phyloP scores from a whole-genome alignment of 257 asterid species.

The Eustoma russellianum region DNA sequence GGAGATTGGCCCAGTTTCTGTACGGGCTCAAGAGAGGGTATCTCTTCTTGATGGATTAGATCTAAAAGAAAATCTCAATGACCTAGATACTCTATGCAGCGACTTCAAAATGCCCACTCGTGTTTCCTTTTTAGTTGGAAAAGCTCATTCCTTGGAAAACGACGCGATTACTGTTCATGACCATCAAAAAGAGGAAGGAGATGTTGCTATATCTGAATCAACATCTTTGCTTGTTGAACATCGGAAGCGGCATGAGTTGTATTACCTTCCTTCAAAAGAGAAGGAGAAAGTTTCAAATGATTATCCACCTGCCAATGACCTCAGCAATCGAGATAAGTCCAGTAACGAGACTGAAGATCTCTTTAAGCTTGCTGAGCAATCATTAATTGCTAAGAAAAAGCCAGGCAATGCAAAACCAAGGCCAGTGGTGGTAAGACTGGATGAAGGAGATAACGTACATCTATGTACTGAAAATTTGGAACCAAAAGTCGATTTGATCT shows the following conservation, averaged over 20 bases:
- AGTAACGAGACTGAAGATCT: slow-evolving; percentile 48
- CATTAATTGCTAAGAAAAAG: slow-evolving; percentile 49
- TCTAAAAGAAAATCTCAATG: slow-evolving; percentile 63
- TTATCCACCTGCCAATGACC: slow-evolving; percentile 74
- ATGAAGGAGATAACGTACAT: slow-evolving; percentile 46
- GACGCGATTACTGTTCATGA: slow-evolving; percentile 25
- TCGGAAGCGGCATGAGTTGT: slow-evolving; percentile 78
- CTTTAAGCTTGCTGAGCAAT: slow-evolving; percentile 65
- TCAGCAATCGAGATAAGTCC: slow-evolving; percentile 26
- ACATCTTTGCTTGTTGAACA: slow-evolving; percentile 76
- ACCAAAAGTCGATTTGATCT: slow-evolving; percentile 46
- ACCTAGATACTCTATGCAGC: slow-evolving; percentile 58
- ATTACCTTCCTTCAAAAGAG: slow-evolving; percentile 63
- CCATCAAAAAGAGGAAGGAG: slow-evolving; percentile 39
- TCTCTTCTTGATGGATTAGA: slow-evolving; percentile 64
- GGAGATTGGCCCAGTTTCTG: slow-evolving; percentile 84
- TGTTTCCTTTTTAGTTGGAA: slow-evolving; percentile 59
- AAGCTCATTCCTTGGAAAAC: slow-evolving; percentile 26
- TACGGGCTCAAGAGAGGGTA: slow-evolving; percentile 72
- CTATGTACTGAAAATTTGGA: slow-evolving; percentile 25
- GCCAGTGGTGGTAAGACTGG: slow-evolving; percentile 85
- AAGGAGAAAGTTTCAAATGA: slow-evolving; percentile 36
- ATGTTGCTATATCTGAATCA: slow-evolving; percentile 45
- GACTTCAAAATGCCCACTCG: slow-evolving; percentile 43
- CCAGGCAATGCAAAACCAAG: slow-evolving; percentile 52